Conservation (phyloP, 164 flowering plant species). For the Vitis rotundifolia region DNA sequence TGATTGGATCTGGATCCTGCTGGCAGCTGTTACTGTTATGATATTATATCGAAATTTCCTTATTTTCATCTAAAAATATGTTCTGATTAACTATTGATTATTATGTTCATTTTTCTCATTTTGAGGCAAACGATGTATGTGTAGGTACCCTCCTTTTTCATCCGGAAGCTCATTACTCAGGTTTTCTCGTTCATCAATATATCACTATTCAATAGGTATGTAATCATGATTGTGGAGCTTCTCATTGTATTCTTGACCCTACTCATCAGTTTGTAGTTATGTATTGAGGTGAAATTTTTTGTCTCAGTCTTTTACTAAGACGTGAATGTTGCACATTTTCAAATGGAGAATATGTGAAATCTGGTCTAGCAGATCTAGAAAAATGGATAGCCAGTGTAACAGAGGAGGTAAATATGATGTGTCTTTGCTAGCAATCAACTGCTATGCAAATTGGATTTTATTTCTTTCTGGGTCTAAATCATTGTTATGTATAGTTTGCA, state of each 20-base stretch:
- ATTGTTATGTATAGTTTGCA: slow-evolving; percentile 61
- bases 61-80: not conserved
- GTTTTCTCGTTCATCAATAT: slow-evolving; percentile 95
- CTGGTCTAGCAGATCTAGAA: slow-evolving; percentile 93
- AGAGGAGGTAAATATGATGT: slow-evolving; percentile 62
- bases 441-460: not conserved
- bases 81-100: not conserved
- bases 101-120: slow-evolving; percentile 7
- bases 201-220: slow-evolving; percentile 87
- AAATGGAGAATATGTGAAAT: slow-evolving; percentile 96
- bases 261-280: not conserved
- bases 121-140: not conserved
- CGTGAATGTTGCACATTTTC: slow-evolving; percentile 98
- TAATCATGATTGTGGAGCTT: not conserved
- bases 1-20: no score
- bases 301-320: slow-evolving; percentile 75
- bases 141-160: slow-evolving; percentile 91
- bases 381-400: slow-evolving; percentile 78
- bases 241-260: not conserved
- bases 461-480: slow-evolving; percentile 15
- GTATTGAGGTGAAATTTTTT: slow-evolving; percentile 12
- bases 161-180: slow-evolving; percentile 88
- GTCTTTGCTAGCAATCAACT: not conserved
- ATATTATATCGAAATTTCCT: no score
- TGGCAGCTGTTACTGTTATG: no score